Conservation (phyloP, 1,139 yeast species). For the Blastobotrys elegans region DNA sequence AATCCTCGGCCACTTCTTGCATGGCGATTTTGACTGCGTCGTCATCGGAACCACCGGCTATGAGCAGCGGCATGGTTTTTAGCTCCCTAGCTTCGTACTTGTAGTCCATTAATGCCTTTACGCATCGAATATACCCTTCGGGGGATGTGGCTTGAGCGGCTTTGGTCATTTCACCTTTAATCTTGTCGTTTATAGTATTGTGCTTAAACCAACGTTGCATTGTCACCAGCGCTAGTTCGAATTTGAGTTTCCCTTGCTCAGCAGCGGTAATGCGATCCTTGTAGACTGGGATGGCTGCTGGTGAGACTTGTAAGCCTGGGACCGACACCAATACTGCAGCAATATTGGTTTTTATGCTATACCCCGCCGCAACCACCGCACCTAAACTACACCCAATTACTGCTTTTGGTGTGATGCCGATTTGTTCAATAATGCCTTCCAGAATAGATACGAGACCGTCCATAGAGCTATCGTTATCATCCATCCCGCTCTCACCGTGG, state of each 20-base stretch:
- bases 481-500: slow-evolving; percentile 1
- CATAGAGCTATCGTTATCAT: not conserved
- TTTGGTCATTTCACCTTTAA: not conserved
- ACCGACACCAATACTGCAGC: not conserved
- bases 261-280: slow-evolving; percentile 4
- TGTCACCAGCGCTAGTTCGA: slow-evolving; percentile 1
- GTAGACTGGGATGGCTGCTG: not conserved
- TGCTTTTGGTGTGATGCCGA: not conserved
- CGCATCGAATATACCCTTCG: not conserved
- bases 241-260: not conserved
- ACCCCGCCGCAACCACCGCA: not conserved
- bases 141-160: not conserved
- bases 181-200: not conserved
- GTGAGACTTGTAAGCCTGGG: not conserved
- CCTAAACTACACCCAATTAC: slow-evolving; percentile 5
- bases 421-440: not conserved
- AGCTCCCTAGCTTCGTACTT: not conserved
- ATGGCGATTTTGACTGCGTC: not conserved
- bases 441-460: not conserved
- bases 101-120: slow-evolving; percentile 1
- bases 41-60: not conserved
- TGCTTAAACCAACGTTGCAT: slow-evolving; percentile 8
- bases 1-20: not conserved
- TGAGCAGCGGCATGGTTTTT: not conserved
- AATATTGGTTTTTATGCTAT: not conserved